These are phyloP conservation scores for Penicillium sp. DNA, from an alignment of 2,329 filamentous ascomycete genomes.

Conservation along the genomic window DNA sequence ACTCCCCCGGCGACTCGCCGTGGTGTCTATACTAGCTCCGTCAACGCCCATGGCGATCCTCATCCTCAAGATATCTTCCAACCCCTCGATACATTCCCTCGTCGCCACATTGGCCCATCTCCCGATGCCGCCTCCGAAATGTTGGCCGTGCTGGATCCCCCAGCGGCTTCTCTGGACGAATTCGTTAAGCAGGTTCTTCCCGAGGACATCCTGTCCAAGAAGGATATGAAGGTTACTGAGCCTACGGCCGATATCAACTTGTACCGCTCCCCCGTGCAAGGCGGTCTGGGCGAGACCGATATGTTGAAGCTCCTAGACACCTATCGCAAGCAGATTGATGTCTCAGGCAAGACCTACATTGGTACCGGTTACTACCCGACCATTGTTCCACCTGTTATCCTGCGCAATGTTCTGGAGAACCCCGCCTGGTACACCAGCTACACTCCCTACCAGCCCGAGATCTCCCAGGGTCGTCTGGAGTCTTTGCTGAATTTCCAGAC, in stretches of 20 bases:
- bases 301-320: conserved; percentile 42
- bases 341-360: conserved; percentile 66
- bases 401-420: conserved; percentile 87
- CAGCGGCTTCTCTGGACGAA: conserved; percentile 69
- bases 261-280: conserved; percentile 37
- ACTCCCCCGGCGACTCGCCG: conserved; percentile 26
- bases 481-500: conserved; percentile 96
- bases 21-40: conserved; percentile 80
- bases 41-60: conserved; percentile 71
- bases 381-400: conserved; percentile 83
- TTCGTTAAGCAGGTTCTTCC: conserved; percentile 86
- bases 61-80: conserved; percentile 43
- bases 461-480: conserved; percentile 90
- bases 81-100: conserved; percentile 63
- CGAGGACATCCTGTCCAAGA: conserved; percentile 68
- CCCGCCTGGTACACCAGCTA: conserved; percentile 98
- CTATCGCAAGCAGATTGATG: conserved; percentile 57
- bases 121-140: conserved; percentile 69
- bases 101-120: conserved; percentile 84
- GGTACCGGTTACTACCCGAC: conserved; percentile 86
- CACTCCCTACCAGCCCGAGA: conserved; percentile 94
- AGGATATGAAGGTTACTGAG: conserved; percentile 58
- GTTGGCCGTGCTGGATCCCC: conserved; percentile 75
- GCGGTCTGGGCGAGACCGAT: conserved; percentile 48
- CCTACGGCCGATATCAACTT: conserved; percentile 45